Evolutionary conservation across 768 basidiomycete species (phyloP), one percentile per base, ranked within the genome.

Genomic region (Amyloporia xantha): DNA sequence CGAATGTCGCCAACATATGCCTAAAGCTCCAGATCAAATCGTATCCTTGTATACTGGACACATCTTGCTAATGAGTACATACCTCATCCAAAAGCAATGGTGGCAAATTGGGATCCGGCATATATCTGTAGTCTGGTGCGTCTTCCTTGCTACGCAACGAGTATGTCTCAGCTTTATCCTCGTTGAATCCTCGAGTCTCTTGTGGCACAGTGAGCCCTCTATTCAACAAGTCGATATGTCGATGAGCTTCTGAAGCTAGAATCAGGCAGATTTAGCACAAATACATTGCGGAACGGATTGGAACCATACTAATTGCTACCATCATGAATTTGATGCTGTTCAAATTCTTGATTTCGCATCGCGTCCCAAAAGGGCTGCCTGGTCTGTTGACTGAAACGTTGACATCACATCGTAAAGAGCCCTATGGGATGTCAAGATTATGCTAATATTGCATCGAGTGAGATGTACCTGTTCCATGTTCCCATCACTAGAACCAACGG

Each of bases 311-410:
- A 44, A 97, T 91, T 11, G 94, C 95, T 15, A 79, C 74, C 65
- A 78, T 78, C 69, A 92, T 84, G 65, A 86, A 92, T 54, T 79
- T 81, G 37, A 96, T 73, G 47, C 91, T 92, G 62, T 97, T 97
- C 37, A 99, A 75, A 59, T 99, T 99, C 68, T 99, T 99, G 58
- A 99, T 81, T 67, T 99, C 95, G 59, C 92, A 94, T 24, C 95
- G 82, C 1, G 86, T 95, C 2, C 93, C 84, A 1, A 69, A 81
- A 3, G 77, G 66, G 5, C 76, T 67, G 7, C 84, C 83, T 36
- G 69, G 62, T 41, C 76, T 76, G 59, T 91, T 87, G 5, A 97
- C 79, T 4, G 95, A 97, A 4, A 98, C 84, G 59, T 99, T 98
- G 24, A 95, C 89, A 60, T 99, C 96, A 54, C 93, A 94, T 35